Evolutionary conservation across 2,329 filamentous ascomycete genomes (phyloP).

Genomic region (Graphiopsis chlorocephala): DNA sequence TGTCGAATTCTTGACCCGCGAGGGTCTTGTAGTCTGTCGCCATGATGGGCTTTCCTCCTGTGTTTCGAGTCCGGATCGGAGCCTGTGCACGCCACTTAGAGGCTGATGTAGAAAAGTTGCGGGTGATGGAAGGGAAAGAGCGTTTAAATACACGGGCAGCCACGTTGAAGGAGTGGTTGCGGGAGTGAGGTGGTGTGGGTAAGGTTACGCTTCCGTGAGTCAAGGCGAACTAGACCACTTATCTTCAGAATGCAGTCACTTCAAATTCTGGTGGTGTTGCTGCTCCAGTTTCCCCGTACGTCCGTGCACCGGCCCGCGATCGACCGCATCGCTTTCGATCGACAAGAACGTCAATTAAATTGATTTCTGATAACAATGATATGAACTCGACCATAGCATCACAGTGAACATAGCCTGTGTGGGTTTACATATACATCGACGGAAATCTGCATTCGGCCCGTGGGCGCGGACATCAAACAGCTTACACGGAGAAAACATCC

Average conservation of each 20-base stretch:
- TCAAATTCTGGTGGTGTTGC: slow-evolving; percentile 4
- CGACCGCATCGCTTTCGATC: background rate
- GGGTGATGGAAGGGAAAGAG: slow-evolving; percentile 10
- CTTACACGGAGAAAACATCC: background rate
- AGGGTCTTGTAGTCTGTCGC: slow-evolving; percentile 68
- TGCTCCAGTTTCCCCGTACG: slow-evolving; percentile 7
- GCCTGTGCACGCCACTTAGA: slow-evolving; percentile 25
- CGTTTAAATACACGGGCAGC: slow-evolving; percentile 9
- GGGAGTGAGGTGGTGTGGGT: slow-evolving; percentile 2
- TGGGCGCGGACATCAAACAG: background rate
- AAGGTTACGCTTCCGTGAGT: slow-evolving; percentile 6
- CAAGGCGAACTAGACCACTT: slow-evolving; percentile 3
- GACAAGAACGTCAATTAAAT: background rate
- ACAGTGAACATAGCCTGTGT: background rate
- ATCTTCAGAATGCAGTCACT: background rate
- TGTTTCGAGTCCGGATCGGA: slow-evolving; percentile 33
- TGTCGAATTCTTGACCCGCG: slow-evolving; percentile 87
- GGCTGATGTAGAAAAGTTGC: slow-evolving; percentile 20
- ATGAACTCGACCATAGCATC: background rate
- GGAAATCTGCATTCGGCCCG: background rate
- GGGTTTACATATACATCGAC: background rate
- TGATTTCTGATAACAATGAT: background rate
- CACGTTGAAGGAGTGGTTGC: slow-evolving; percentile 14
- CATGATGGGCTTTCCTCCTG: slow-evolving; percentile 46
- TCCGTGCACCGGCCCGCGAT: slow-evolving; percentile 1